Conservation (phyloP, 2,329 filamentous ascomycete genomes). For the Tolypocladium pustulatum region DNA sequence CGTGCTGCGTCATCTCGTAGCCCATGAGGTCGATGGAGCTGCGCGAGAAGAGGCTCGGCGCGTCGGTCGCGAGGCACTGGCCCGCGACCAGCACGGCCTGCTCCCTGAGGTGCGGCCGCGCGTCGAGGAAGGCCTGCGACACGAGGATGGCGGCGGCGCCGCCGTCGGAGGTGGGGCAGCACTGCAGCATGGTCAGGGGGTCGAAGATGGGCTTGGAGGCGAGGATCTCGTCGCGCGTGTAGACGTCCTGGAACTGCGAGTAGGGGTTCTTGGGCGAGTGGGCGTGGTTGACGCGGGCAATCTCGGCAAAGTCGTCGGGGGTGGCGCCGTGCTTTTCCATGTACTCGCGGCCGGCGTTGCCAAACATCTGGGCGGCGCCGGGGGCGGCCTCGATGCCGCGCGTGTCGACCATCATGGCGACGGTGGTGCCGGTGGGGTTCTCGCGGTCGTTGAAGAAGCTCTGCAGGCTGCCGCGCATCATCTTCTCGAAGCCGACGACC, state of each 20-base stretch:
- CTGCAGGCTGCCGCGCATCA: constrained; percentile 84
- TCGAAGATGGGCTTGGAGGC: constrained; percentile 63
- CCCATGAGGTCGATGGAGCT: constrained; percentile 84
- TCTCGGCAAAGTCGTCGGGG: constrained; percentile 83
- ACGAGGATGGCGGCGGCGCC: constrained; percentile 82
- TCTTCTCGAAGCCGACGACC: constrained; percentile 96
- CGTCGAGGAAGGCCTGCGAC: constrained; percentile 79
- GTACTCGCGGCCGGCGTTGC: constrained; percentile 87
- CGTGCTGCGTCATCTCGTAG: constrained; percentile 70
- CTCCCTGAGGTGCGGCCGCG: constrained; percentile 67
- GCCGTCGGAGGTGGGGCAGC: constrained; percentile 92
- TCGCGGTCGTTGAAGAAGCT: constrained; percentile 75
- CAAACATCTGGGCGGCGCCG: constrained; percentile 86
- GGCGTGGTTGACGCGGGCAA: constrained; percentile 83
- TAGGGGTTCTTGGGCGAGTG: constrained; percentile 92
- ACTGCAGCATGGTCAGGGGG: constrained; percentile 95
- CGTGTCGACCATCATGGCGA: constrained; percentile 73
- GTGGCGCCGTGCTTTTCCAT: constrained; percentile 91
- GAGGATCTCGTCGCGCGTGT: constrained; percentile 74
- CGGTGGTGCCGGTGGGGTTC: constrained; percentile 64
- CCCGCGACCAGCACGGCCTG: constrained; percentile 86
- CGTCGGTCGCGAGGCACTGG: constrained; percentile 79
- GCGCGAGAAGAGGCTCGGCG: constrained; percentile 64
- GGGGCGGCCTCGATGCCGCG: constrained; percentile 74
- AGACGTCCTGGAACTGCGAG: constrained; percentile 92